phyloP scores from a whole-genome alignment of 2,329 filamentous ascomycete genomes.

The Colletotrichum eleusines region DNA sequence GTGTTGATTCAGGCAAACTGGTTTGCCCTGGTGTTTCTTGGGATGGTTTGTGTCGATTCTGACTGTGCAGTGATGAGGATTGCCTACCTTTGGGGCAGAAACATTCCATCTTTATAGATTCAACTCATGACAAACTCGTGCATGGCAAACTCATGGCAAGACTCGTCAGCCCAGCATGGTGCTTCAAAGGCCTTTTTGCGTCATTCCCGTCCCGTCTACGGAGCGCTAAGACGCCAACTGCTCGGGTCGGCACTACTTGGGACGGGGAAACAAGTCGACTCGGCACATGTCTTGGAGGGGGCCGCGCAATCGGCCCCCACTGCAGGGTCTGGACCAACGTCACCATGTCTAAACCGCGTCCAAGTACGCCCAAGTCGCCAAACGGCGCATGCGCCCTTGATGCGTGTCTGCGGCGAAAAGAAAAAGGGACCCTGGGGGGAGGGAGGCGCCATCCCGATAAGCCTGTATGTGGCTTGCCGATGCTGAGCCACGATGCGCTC shows the following conservation, averaged over 20 bases:
- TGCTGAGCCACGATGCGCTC: slow-evolving; percentile 14
- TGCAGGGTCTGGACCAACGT: slow-evolving; percentile 28
- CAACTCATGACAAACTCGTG: neutral
- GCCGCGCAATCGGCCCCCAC: slow-evolving; percentile 36
- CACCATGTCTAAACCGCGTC: slow-evolving; percentile 12
- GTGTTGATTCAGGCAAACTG: neutral
- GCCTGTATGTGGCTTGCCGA: slow-evolving; percentile 19
- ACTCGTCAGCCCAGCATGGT: slow-evolving; percentile 16
- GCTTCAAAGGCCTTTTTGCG: slow-evolving; percentile 27
- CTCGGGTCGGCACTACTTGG: slow-evolving; percentile 13
- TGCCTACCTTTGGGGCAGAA: neutral
- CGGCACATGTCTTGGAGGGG: slow-evolving; percentile 38
- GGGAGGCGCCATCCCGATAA: neutral
- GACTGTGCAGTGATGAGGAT: neutral
- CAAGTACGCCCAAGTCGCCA: slow-evolving; percentile 17
- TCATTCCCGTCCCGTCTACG: slow-evolving; percentile 29
- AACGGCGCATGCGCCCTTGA: neutral
- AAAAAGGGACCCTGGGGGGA: neutral
- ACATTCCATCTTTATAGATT: slow-evolving; percentile 2
- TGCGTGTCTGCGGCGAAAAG: neutral
- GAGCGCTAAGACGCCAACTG: slow-evolving; percentile 27
- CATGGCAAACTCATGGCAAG: neutral
- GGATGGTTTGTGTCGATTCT: neutral
- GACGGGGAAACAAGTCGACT: slow-evolving; percentile 14
- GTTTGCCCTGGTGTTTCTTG: neutral